A percentile compares a stretch with the other conserved stretches of the same genome.
Conservation (phyloP, 495 filamentous ascomycete genomes). For the Hyaloscypha variabilis region DNA sequence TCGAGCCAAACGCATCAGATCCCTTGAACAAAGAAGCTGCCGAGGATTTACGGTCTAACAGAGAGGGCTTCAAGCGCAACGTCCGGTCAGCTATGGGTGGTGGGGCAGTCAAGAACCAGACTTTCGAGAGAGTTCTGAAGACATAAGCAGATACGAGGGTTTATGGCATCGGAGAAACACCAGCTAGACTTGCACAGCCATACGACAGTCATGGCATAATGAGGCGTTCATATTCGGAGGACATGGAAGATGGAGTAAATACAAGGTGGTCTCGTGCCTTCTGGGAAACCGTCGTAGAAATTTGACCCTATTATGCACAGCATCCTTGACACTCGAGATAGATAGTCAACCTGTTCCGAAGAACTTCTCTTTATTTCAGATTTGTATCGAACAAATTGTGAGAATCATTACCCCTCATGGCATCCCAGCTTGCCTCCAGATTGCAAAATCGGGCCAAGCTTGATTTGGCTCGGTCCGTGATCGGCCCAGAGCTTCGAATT, state of each 20-base stretch:
- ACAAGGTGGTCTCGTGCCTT: slow-evolving; percentile 26
- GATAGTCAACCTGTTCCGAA: neutral
- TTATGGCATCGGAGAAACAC: slow-evolving; percentile 16
- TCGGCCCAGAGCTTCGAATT: slow-evolving; percentile 12
- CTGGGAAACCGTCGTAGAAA: slow-evolving; percentile 18
- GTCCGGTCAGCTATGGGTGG: slow-evolving; percentile 83
- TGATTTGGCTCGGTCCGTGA: slow-evolving; percentile 5
- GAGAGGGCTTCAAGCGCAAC: slow-evolving; percentile 89
- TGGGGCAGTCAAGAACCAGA: slow-evolving; percentile 69
- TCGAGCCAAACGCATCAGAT: slow-evolving; percentile 95
- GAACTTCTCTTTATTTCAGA: neutral
- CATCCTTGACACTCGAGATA: neutral
- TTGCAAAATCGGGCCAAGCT: neutral
- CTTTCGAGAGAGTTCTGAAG: slow-evolving; percentile 76
- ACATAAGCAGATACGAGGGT: slow-evolving; percentile 18
- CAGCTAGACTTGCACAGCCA: slow-evolving; percentile 26
- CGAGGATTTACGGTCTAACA: slow-evolving; percentile 81
- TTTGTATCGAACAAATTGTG: neutral
- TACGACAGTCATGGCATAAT: slow-evolving; percentile 30
- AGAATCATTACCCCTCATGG: neutral
- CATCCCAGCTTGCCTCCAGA: neutral
- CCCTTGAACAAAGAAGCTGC: slow-evolving; percentile 98
- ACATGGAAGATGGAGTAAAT: slow-evolving; percentile 25
- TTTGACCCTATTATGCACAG: slow-evolving; percentile 7
- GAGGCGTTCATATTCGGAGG: slow-evolving; percentile 26